A percentile compares a stretch with the other conserved stretches of the same genome.
These are phyloP conservation scores for Pleurotus djamor DNA, from an alignment of 768 basidiomycete genomes.

Conservation along the genomic window DNA sequence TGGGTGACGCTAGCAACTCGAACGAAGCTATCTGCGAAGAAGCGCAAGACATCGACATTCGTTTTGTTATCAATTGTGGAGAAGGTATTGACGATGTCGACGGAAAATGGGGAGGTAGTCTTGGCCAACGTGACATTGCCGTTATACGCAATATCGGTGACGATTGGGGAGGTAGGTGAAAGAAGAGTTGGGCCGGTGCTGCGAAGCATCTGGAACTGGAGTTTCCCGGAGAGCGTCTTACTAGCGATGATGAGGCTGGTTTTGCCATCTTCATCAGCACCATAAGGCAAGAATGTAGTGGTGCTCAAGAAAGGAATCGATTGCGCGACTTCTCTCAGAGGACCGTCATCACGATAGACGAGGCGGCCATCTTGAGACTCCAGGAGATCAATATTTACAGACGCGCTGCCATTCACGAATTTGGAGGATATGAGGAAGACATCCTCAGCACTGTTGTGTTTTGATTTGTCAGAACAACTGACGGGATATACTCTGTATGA, in stretches of 20 bases:
- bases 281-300: neutral
- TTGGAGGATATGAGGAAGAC: conserved; percentile 3
- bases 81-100: conserved; percentile 3
- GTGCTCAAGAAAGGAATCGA: neutral
- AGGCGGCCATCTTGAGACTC: neutral
- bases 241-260: neutral
- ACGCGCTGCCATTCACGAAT: neutral
- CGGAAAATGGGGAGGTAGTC: neutral
- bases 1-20: neutral
- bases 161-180: neutral
- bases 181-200: neutral
- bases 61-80: neutral
- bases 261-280: neutral
- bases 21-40: neutral
- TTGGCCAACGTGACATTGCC: conserved; percentile 1
- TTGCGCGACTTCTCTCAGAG: neutral
- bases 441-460: neutral
- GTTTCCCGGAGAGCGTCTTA: neutral
- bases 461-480: neutral
- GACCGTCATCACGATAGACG: neutral
- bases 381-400: neutral
- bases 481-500: too few relatives aligned
- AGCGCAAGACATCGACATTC: neutral
- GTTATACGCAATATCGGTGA: neutral
- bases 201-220: conserved; percentile 3